Conservation (phyloP, 208 protist genomes). For the Acanthamoeba lenticulata region DNA sequence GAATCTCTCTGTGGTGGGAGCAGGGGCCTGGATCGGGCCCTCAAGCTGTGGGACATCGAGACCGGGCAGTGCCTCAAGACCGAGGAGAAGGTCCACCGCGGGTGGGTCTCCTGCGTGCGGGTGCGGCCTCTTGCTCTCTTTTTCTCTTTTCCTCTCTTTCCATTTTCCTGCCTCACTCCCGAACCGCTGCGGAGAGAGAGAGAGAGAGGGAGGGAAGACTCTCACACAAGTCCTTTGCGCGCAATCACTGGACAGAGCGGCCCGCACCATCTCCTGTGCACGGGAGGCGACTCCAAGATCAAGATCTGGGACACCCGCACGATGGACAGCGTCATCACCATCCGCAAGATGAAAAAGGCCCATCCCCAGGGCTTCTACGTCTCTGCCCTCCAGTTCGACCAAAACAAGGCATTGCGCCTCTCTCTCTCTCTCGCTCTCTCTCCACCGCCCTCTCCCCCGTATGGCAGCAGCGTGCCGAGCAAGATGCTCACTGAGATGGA, state of each 20-base stretch:
- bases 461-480: too few species aligned
- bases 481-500: too few species aligned
- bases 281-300: conserved; percentile 41
- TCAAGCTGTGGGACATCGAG: conserved; percentile 52
- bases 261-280: conserved; percentile 36
- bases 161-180: too few species aligned
- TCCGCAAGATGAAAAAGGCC: conserved; percentile 36
- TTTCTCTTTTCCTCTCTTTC: too few species aligned
- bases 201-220: too few species aligned
- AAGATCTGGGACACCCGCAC: conserved; percentile 55
- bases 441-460: not conserved
- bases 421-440: not conserved
- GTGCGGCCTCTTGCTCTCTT: too few species aligned
- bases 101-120: not conserved
- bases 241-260: not conserved
- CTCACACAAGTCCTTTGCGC: too few species aligned
- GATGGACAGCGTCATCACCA: not conserved
- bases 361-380: not conserved
- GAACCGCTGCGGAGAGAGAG: not conserved
- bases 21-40: not conserved
- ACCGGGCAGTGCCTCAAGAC: conserved; percentile 21
- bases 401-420: conserved; percentile 65
- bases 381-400: conserved; percentile 1
- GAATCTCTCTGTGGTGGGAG: too few species aligned
- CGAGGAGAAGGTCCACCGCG: conserved; percentile 41